Base-by-base conservation (phyloP, 768 basidiomycete genomes). In the Rhodotorula toruloides region DNA sequence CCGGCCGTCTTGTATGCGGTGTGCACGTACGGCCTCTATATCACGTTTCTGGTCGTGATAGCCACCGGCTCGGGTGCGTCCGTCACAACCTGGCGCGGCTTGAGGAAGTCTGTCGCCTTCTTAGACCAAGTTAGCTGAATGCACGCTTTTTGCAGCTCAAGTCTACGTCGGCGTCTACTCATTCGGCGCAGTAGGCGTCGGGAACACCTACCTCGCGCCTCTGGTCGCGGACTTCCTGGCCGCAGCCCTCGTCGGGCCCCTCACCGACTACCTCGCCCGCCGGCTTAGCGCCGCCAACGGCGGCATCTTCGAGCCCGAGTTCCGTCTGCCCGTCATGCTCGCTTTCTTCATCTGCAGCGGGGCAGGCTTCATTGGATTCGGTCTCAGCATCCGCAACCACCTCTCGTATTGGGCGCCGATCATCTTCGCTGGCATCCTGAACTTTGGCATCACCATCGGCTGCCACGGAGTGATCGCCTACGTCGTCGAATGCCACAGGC, bases 281-380 rank as follows among this genome's bases (percentile, higher is more conserved):
- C 36, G 47, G 32, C 66, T 74, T 56, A 48, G 63, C 14, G 42
- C 49, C 21, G 29, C 44, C 10, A 72, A 74, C 54, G 40, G 61
- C 25, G 68, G 64, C 8, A 58, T 65, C 12, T 65, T 44, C 53
- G 58, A 73, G 48, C 67, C 72, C 22, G 74, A 75, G 54, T 73
- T 73, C 59, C 58, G 59, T n/a, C 49, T 74, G 31, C 56, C 76
- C 59, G 76, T 77, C 66, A 72, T 75, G n/a, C 48, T 71, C 48
- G 70, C 76, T 52, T 76, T 74, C 37, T 34, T 67, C 16, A 43
- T 77, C 65, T 77, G 76, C 53, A 75, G 73, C 22, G 32, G 50
- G 29, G 21, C 21, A 1, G 72, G 71, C 22, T 69, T 77, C 42
- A 70, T 77, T 32, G 68, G 68, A 19, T 74, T 63, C 57, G 74